Conservation (phyloP, 257 asterid genomes). For the Solanum arcanum region DNA sequence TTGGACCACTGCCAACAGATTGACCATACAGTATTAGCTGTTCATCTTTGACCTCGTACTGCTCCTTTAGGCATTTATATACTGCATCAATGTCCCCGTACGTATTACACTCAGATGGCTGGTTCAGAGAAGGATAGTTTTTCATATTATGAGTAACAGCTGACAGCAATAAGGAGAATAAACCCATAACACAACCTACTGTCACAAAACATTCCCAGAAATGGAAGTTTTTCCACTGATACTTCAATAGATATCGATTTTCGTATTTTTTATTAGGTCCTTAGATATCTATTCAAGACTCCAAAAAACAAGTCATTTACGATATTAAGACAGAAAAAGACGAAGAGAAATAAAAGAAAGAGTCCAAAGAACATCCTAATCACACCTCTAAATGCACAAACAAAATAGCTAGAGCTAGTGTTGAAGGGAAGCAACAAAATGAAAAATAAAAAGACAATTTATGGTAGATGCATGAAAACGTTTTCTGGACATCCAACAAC, state of each 20-base stretch:
- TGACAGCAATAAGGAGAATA: not conserved
- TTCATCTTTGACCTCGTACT: conserved; percentile 84
- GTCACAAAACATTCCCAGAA: not conserved
- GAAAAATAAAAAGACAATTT: not conserved
- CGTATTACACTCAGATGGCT: conserved; percentile 95
- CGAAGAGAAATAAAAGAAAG: not conserved
- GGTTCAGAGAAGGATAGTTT: conserved; percentile 45
- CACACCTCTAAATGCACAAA: not conserved
- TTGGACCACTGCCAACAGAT: conserved; percentile 99
- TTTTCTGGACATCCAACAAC: not conserved
- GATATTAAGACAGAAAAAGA: not conserved
- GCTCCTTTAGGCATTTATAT: conserved; percentile 92
- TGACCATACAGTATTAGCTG: conserved; percentile 87
- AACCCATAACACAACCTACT: not conserved
- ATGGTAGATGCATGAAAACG: not conserved
- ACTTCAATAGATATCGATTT: not conserved
- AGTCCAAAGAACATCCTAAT: not conserved
- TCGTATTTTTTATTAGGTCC: not conserved
- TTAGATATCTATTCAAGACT: not conserved
- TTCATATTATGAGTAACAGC: not conserved
- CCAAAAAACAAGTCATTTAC: not conserved
- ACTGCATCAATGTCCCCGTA: conserved; percentile 97
- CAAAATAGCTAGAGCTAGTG: not conserved
- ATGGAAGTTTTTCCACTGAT: not conserved
- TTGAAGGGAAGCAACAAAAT: not conserved